phyloP scores from a whole-genome alignment of 2,329 filamentous ascomycete genomes.

The Dissoconium aciculare region DNA sequence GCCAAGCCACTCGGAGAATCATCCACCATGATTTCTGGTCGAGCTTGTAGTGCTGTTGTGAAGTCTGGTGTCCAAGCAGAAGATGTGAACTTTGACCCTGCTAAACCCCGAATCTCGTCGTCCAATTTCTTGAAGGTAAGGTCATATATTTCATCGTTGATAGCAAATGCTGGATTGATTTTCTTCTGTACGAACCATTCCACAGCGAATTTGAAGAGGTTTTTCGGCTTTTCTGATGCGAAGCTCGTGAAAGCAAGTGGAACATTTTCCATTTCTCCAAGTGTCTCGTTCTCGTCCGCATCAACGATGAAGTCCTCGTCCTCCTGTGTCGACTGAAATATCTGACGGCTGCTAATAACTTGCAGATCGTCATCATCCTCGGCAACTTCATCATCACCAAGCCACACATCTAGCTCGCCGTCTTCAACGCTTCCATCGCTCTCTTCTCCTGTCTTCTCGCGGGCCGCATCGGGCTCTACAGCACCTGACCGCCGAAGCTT shows the following conservation, averaged over 20 bases:
- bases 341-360: slow-evolving; percentile 22
- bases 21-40: slow-evolving; percentile 45
- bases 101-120: slow-evolving; percentile 52
- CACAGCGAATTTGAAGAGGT: slow-evolving; percentile 58
- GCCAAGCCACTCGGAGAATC: slow-evolving; percentile 14
- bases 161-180: slow-evolving; percentile 55
- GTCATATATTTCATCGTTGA: slow-evolving; percentile 47
- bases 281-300: slow-evolving; percentile 43
- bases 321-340: slow-evolving; percentile 38
- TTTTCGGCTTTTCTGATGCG: slow-evolving; percentile 50
- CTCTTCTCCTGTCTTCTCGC: slow-evolving; percentile 18
- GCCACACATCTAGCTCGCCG: no score
- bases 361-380: slow-evolving; percentile 19
- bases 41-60: slow-evolving; percentile 46
- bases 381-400: neutral
- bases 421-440: slow-evolving; percentile 17
- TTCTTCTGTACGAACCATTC: slow-evolving; percentile 74
- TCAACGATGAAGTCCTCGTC: slow-evolving; percentile 47
- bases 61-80: slow-evolving; percentile 56
- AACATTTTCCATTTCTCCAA: slow-evolving; percentile 43
- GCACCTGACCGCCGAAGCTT: slow-evolving; percentile 26
- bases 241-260: slow-evolving; percentile 56
- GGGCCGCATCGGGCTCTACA: slow-evolving; percentile 11
- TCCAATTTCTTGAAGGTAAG: slow-evolving; percentile 58
- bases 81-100: slow-evolving; percentile 56